Percentiles rank a stretch among this genome's conserved stretches.
Evolutionary conservation across 768 basidiomycete species (phyloP).

Genomic region (Russula sp.): DNA sequence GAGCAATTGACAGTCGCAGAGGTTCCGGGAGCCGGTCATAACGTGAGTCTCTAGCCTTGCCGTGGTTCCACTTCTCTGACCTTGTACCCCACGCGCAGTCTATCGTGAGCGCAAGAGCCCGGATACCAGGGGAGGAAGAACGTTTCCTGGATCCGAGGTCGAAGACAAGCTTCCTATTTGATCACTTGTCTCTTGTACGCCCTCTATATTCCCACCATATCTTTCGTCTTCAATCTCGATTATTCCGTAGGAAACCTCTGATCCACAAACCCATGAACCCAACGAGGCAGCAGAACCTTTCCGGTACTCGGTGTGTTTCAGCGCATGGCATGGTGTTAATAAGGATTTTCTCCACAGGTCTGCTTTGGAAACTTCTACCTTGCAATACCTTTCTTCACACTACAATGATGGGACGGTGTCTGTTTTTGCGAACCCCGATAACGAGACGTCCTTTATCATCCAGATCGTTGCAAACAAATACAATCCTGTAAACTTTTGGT

Average conservation of each 20-base stretch:
- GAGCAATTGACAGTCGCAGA: slow-evolving; percentile 86
- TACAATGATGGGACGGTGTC: slow-evolving; percentile 76
- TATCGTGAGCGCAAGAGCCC: slow-evolving; percentile 74
- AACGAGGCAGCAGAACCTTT: slow-evolving; percentile 68
- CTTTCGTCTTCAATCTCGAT: slow-evolving; percentile 1
- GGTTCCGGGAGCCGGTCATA: slow-evolving; percentile 71
- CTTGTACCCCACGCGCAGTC: slow-evolving; percentile 48
- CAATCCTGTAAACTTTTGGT: slow-evolving; percentile 94
- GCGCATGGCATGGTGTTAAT: neutral
- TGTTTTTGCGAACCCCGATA: slow-evolving; percentile 57
- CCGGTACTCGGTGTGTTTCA: slow-evolving; percentile 48
- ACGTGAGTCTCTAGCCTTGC: slow-evolving; percentile 48
- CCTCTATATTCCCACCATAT: slow-evolving; percentile 5
- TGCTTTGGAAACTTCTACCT: slow-evolving; percentile 64
- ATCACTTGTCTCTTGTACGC: slow-evolving; percentile 80
- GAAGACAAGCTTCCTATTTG: slow-evolving; percentile 74
- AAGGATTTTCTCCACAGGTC: slow-evolving; percentile 42
- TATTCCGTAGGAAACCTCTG: slow-evolving; percentile 64
- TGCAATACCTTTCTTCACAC: slow-evolving; percentile 74
- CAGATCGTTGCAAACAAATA: slow-evolving; percentile 96
- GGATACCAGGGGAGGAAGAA: slow-evolving; percentile 52
- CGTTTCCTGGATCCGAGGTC: slow-evolving; percentile 84
- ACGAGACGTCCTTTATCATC: slow-evolving; percentile 53
- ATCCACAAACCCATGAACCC: slow-evolving; percentile 60
- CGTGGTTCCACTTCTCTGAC: neutral